Conservation (phyloP, 1,139 yeast species). For the Taphrina confusa region DNA sequence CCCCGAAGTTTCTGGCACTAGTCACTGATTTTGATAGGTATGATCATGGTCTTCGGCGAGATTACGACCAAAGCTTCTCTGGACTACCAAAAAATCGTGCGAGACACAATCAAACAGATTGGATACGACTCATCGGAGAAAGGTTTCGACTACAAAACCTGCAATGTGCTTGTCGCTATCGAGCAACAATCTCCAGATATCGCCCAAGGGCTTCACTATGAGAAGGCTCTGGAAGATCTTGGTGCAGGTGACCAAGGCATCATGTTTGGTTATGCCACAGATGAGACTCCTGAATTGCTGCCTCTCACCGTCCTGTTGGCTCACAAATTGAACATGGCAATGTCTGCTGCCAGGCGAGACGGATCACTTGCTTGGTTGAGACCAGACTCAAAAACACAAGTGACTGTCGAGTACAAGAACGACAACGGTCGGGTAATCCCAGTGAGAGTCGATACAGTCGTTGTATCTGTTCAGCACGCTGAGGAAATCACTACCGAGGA, state of each 20-base stretch:
- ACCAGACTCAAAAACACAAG: conserved; percentile 99
- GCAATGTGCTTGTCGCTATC: conserved; percentile 97
- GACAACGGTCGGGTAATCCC: conserved; percentile 96
- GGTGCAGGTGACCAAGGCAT: conserved; percentile 99
- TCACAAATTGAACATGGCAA: conserved; percentile 93
- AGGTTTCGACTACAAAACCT: conserved; percentile 99
- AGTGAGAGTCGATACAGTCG: conserved; percentile 94
- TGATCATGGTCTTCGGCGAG: conserved; percentile 99
- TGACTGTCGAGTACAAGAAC: conserved; percentile 91
- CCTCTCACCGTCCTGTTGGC: conserved; percentile 93
- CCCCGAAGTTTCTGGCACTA: conserved; percentile 45
- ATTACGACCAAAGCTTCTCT: conserved; percentile 93
- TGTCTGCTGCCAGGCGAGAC: conserved; percentile 96
- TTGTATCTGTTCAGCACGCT: conserved; percentile 96
- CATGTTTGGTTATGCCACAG: conserved; percentile 99
- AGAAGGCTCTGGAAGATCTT: conserved; percentile 91
- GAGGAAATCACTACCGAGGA: conserved; percentile 93
- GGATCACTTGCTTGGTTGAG: conserved; percentile 95
- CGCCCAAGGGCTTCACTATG: conserved; percentile 98
- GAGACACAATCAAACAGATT: conserved; percentile 97
- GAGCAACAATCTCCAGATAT: conserved; percentile 99
- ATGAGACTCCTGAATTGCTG: conserved; percentile 95
- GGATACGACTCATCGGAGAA: conserved; percentile 95
- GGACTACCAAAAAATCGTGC: conserved; percentile 94
- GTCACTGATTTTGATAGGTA: conserved; percentile 44